These are phyloP conservation scores for Achaetomium macrosporum DNA, from an alignment of 2,329 filamentous ascomycete genomes.

Conservation along the genomic window DNA sequence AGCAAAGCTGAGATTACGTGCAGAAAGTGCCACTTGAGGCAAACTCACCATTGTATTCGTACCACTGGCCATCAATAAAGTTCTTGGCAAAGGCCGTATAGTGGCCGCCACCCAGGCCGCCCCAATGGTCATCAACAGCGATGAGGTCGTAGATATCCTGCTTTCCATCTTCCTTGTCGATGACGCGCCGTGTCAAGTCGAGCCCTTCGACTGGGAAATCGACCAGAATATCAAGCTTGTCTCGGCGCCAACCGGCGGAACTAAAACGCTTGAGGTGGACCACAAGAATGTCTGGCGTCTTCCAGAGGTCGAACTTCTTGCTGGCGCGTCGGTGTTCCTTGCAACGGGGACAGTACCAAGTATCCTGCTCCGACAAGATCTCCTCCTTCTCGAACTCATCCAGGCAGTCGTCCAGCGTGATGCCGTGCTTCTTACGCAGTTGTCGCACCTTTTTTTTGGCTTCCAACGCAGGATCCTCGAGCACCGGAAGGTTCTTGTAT, in stretches of 20 bases:
- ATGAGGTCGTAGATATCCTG: constrained; percentile 86
- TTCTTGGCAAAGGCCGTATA: constrained; percentile 95
- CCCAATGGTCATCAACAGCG: constrained; percentile 92
- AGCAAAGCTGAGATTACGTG: constrained; percentile 28
- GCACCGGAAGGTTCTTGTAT: constrained; percentile 46
- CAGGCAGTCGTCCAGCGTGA: constrained; percentile 83
- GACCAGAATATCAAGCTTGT: constrained; percentile 87
- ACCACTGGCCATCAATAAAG: constrained; percentile 84
- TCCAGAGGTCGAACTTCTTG: constrained; percentile 98
- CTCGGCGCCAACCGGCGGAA: constrained; percentile 70
- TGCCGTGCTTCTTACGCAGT: constrained; percentile 64
- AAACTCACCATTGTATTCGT: constrained; percentile 85
- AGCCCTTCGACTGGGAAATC: constrained; percentile 87
- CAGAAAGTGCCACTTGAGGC: background rate
- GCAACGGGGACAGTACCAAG: constrained; percentile 95
- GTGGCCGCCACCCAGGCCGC: constrained; percentile 87
- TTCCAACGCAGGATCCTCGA: constrained; percentile 59
- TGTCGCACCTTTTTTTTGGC: constrained; percentile 57
- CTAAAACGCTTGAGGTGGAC: constrained; percentile 96
- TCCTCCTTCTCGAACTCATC: constrained; percentile 94
- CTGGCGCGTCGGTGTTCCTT: constrained; percentile 88
- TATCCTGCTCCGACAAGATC: constrained; percentile 88
- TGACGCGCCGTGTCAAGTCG: constrained; percentile 73
- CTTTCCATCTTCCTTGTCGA: constrained; percentile 74
- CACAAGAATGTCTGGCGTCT: constrained; percentile 87